Evolutionary conservation across 148 eudicot species (phyloP), one percentile per base, ranked within the genome.

Genomic region (Hydrangea macrophylla): DNA sequence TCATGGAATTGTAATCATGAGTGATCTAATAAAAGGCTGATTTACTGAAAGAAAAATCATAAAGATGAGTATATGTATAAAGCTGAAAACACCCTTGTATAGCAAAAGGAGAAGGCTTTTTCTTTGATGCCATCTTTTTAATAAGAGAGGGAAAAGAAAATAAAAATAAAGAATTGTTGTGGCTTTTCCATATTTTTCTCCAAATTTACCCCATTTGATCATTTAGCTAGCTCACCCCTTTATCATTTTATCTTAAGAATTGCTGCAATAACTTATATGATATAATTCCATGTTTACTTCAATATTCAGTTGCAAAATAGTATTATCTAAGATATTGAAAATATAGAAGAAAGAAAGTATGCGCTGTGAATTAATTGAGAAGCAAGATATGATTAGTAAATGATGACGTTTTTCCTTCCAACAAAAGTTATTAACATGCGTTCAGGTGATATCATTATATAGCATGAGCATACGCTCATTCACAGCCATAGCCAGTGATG

Each of bases 51-150:
- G 78, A 64, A 57, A 57, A 65, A n/a, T n/a, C n/a, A n/a, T n/a
- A 75, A 61, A 55, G 55, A 53, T 67, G 48, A 65, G 74, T 71
- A 70, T 44, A 66, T 73, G 89, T 73, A 74, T 80, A 87, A 87
- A 80, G 89, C 87, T 85, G 85, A 79, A 66, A 65, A 68, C 67
- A 71, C 74, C 79, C 73, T 81, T 78, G 70, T 68, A 54, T 68
- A 64, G 44, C 65, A 45, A 72, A 71, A 77, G 68, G 64, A 42
- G 50, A 60, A 65, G 69, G 59, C 73, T 79, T 80, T 82, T 63
- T 69, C 72, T 75, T 82, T 67, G 58, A 55, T 67, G 25, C 2
- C 64, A 30, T 27, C 26, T 62, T 25, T 54, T 24, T 44, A 27
- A 36, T 8, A 55, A 69, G 51, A 61, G 5, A 45, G 24, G 54